Evolutionary conservation across 805 yeast species (phyloP).

Genomic region (Yarrowia keelungensis): DNA sequence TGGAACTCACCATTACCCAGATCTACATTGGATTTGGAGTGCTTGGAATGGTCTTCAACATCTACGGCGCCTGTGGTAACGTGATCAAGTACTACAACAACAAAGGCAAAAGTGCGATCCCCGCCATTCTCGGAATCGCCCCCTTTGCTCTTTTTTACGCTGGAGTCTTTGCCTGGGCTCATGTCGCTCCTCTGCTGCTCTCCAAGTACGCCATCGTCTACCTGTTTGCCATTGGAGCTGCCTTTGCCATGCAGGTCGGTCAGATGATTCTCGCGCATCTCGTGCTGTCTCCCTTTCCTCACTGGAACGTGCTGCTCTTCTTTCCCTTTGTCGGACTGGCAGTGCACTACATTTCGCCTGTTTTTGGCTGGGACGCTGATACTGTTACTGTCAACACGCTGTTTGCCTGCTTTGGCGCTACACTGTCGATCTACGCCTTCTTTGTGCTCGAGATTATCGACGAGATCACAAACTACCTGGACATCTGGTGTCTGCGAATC

Average conservation of each 20-base stretch:
- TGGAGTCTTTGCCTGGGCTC: constrained; percentile 55
- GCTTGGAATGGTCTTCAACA: constrained; percentile 68
- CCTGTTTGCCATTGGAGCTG: constrained; percentile 70
- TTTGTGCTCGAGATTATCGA: constrained; percentile 78
- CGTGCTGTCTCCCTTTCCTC: constrained; percentile 79
- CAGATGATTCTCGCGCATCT: constrained; percentile 87
- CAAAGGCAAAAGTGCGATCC: constrained; percentile 49
- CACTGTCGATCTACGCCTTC: constrained; percentile 73
- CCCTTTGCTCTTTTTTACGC: constrained; percentile 72
- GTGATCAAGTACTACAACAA: constrained; percentile 53
- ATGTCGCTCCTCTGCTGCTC: constrained; percentile 57
- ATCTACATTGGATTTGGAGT: constrained; percentile 61
- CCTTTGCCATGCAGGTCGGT: constrained; percentile 87
- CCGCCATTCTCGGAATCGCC: constrained; percentile 57
- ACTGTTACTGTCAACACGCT: constrained; percentile 59
- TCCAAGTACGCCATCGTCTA: constrained; percentile 58
- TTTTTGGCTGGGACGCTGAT: constrained; percentile 49
- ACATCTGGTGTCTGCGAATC: constrained; percentile 81
- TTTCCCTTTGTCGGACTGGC: constrained; percentile 55
- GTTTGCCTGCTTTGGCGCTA: constrained; percentile 75
- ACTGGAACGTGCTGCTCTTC: constrained; percentile 65
- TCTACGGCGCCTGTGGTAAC: constrained; percentile 69
- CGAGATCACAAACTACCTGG: constrained; percentile 80
- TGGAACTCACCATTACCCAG: constrained; percentile 48
- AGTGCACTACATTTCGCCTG: constrained; percentile 42